These are phyloP conservation scores for Linnemannia hyalina DNA, from an alignment of 192 early-diverging fungal species.

Conservation along the genomic window DNA sequence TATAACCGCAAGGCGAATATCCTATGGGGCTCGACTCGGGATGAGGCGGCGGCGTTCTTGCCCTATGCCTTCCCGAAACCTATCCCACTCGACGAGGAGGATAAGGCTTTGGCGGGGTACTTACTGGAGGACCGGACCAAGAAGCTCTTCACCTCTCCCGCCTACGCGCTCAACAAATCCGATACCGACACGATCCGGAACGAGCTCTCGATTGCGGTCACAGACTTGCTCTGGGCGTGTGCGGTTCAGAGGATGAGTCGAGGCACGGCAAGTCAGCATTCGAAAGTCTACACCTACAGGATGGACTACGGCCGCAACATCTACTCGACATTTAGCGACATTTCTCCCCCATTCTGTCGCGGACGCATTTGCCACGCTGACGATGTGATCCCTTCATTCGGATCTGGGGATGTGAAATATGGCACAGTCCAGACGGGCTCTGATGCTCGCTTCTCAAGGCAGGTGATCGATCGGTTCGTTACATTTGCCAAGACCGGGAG, in stretches of 20 bases:
- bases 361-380: constrained; percentile 17
- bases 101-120: background rate
- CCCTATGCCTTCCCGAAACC: background rate
- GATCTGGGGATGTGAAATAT: background rate
- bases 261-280: background rate
- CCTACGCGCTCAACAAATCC: constrained; percentile 12
- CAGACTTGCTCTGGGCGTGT: constrained; percentile 8
- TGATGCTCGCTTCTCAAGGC: constrained; percentile 29
- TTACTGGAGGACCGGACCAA: background rate
- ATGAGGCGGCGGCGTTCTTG: background rate
- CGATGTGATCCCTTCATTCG: constrained; percentile 15
- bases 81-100: constrained; percentile 1
- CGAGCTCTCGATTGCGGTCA: background rate
- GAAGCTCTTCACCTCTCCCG: constrained; percentile 10
- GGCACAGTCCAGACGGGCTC: background rate
- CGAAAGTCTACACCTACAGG: constrained; percentile 14
- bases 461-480: constrained; percentile 21
- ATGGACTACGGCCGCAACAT: constrained; percentile 8
- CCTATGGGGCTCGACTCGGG: constrained; percentile 13
- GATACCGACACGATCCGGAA: constrained; percentile 10
- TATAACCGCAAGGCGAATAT: constrained; percentile 17
- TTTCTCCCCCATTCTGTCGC: background rate
- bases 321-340: background rate
- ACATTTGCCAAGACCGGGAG: constrained; percentile 21
- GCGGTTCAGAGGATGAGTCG: constrained; percentile 4